Base-by-base conservation (phyloP, 441 rosid species). In the Theobroma grandiflorum region DNA sequence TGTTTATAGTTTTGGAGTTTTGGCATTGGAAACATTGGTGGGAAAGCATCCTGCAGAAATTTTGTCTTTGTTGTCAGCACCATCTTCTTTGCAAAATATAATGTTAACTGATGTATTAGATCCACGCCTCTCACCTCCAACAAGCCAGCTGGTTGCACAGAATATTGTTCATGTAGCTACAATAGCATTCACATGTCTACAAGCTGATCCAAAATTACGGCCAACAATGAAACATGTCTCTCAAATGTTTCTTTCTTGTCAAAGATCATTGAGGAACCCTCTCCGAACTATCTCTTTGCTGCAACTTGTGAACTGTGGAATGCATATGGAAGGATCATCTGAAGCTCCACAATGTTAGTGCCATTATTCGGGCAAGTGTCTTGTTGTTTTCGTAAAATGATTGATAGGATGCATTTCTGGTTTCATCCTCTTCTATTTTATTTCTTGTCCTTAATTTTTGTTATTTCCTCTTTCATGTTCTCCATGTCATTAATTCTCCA, bases 1-100 rank as follows among this genome's bases (percentile, higher is more conserved):
- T 68, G 55, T 43, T n/a, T 68, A 68, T 68, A 43, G 49, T 9
- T 65, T 65, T 65, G 71, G 71, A 38, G 71, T 65, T 16, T 12
- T 65, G 22, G 45, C 47, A 68, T 20, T 68, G 5, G 50, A 68
- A 45, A 20, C 33, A 8, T 68, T 68, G 55, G n/a, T 40, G 53
- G 50, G 73, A n/a, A 18, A 2, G 33, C 73, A 68, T 38, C 71
- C 26, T 14, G 45, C 3, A 2, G 59, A 55, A 55, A 22, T 55
- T 18, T 6, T 55, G 7, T 55, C 59, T 5, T n/a, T 16, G 18
- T 4, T 52, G 18, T 15, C 20, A 52, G 5, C 59, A 7, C 59
- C 59, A 18, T 55, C 59, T 55, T 55, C 59, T 2, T 55, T 55
- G 59, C 59, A 55, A 55, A 55, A 55, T 55, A 18, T 2, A 1